Conservation (phyloP, 1,284 basidiomycete species). For the Apiotrichum brassicae region DNA sequence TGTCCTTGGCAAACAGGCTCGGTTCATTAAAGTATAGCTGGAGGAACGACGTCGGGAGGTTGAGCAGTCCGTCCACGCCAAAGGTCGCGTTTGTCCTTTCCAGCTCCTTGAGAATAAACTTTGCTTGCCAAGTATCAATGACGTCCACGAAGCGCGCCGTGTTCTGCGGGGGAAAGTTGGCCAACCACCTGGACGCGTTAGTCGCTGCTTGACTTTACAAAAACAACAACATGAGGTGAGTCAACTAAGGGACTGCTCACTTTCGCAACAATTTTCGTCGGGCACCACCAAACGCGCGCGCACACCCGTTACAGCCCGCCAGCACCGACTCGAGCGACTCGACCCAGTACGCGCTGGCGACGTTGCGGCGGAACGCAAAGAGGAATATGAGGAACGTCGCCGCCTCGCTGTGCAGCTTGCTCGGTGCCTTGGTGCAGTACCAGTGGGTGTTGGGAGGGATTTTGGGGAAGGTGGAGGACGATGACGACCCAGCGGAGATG, state of each 20-base stretch:
- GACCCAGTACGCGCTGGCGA: slow-evolving; percentile 52
- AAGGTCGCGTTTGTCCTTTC: slow-evolving; percentile 11
- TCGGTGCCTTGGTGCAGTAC: slow-evolving; percentile 32
- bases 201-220: too few species aligned
- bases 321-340: slow-evolving; percentile 55
- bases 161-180: slow-evolving; percentile 34
- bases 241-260: slow-evolving; percentile 45
- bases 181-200: slow-evolving; percentile 34
- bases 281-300: slow-evolving; percentile 58
- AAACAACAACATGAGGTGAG: background rate
- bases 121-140: slow-evolving; percentile 63
- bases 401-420: slow-evolving; percentile 40
- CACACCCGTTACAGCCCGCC: slow-evolving; percentile 59
- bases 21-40: slow-evolving; percentile 67
- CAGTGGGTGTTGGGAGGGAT: slow-evolving; percentile 23
- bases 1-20: slow-evolving; percentile 53
- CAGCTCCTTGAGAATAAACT: slow-evolving; percentile 22
- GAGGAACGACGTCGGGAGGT: slow-evolving; percentile 51
- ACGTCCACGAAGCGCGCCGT: slow-evolving; percentile 53
- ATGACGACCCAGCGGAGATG: slow-evolving; percentile 1
- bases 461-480: slow-evolving; percentile 4
- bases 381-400: slow-evolving; percentile 73
- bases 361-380: slow-evolving; percentile 62
- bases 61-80: slow-evolving; percentile 22
- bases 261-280: slow-evolving; percentile 49